Evolutionary conservation across 2,329 filamentous ascomycete species (phyloP).

Genomic region (Ustilaginoidea virens): DNA sequence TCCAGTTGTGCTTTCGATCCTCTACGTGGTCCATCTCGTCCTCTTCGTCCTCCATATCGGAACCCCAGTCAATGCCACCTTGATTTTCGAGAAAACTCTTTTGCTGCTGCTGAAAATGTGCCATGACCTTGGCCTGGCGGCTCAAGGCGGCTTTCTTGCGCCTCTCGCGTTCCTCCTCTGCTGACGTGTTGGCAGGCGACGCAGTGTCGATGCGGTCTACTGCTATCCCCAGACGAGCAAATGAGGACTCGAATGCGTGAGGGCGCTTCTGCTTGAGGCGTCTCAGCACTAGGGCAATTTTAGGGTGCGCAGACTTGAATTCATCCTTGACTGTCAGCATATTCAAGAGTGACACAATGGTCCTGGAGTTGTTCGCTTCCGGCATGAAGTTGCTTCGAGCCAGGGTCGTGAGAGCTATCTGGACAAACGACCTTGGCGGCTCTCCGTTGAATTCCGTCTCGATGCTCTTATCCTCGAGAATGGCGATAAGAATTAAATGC

Average conservation of each 20-base stretch:
- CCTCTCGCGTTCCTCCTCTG: conserved; percentile 58
- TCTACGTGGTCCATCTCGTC: conserved; percentile 41
- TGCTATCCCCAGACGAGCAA: conserved; percentile 46
- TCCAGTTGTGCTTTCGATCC: conserved; percentile 54
- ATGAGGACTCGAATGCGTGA: conserved; percentile 52
- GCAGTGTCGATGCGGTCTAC: conserved; percentile 69
- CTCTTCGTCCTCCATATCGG: conserved; percentile 61
- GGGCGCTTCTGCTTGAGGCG: conserved; percentile 75
- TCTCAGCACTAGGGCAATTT: conserved; percentile 70
- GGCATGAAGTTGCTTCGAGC: conserved; percentile 47
- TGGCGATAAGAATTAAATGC: conserved; percentile 73
- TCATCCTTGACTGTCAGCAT: conserved; percentile 51
- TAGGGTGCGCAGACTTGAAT: conserved; percentile 70
- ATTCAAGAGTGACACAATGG: conserved; percentile 48
- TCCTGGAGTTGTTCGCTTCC: conserved; percentile 39
- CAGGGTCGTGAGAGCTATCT: conserved; percentile 49
- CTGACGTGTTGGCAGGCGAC: conserved; percentile 56
- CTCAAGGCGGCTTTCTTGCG: conserved; percentile 87
- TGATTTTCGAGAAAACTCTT: conserved; percentile 88
- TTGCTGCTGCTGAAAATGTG: conserved; percentile 94
- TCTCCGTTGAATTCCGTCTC: conserved; percentile 34
- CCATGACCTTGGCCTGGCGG: conserved; percentile 88
- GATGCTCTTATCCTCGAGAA: conserved; percentile 60
- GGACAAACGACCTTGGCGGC: conserved; percentile 51
- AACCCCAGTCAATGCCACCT: conserved; percentile 72